Evolutionary conservation across 805 yeast genomes (phyloP).

Genomic region (Spencermartinsiella europaea): DNA sequence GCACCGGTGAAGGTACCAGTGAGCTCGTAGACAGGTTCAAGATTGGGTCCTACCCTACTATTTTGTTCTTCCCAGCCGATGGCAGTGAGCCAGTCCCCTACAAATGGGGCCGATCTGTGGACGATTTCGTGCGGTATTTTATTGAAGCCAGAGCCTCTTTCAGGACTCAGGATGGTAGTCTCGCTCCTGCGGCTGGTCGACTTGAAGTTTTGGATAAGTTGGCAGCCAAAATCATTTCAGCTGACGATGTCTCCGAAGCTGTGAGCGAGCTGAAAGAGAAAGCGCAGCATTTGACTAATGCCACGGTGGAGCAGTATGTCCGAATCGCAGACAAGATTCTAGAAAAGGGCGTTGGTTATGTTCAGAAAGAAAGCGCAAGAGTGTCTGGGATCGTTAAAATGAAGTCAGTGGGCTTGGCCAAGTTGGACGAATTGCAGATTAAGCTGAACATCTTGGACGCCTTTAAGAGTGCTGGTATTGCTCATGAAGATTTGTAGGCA

Average conservation of each 20-base stretch:
- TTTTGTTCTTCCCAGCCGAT: slow-evolving; percentile 46
- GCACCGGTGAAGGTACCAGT: slow-evolving; percentile 41
- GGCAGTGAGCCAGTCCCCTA: slow-evolving; percentile 50
- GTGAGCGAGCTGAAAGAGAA: slow-evolving; percentile 23
- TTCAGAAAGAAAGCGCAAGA: slow-evolving; percentile 44
- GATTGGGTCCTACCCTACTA: slow-evolving; percentile 48
- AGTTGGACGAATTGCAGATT: slow-evolving; percentile 47
- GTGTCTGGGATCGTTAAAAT: slow-evolving; percentile 38
- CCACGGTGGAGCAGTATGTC: slow-evolving; percentile 24
- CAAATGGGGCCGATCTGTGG: slow-evolving; percentile 45
- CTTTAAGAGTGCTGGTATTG: slow-evolving; percentile 19
- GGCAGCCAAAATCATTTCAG: slow-evolving; percentile 29
- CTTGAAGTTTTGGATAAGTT: slow-evolving; percentile 31
- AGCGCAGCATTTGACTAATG: slow-evolving; percentile 25
- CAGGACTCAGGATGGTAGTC: slow-evolving; percentile 40
- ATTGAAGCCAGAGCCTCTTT: slow-evolving; percentile 35
- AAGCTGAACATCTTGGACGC: slow-evolving; percentile 47
- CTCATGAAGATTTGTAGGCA: slow-evolving; percentile 25
- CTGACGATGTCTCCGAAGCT: slow-evolving; percentile 27
- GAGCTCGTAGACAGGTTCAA: slow-evolving; percentile 39
- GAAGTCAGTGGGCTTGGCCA: slow-evolving; percentile 36
- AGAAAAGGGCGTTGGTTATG: slow-evolving; percentile 28
- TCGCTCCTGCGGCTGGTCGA: slow-evolving; percentile 39
- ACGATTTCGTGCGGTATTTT: slow-evolving; percentile 47
- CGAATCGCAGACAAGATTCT: slow-evolving; percentile 28